Conservation (phyloP, 108 stramenopile genomes). For the Epithemia pelagica region DNA sequence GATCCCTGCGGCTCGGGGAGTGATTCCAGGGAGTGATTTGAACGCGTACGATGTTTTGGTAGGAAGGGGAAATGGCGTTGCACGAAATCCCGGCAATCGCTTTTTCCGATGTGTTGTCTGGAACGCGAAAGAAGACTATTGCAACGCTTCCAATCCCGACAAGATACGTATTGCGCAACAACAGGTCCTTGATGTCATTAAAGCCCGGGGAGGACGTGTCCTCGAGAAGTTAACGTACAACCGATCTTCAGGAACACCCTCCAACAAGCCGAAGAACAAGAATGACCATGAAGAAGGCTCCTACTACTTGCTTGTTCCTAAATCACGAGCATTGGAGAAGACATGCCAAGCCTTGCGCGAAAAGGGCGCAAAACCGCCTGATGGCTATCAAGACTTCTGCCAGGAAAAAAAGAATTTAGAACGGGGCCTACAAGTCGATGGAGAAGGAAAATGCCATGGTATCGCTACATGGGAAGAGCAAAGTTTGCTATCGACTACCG, state of each 20-base stretch:
- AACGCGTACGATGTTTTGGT: constrained; percentile 38
- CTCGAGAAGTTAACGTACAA: neutral
- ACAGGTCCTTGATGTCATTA: neutral
- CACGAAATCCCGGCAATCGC: constrained; percentile 48
- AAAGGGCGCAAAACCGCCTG: neutral
- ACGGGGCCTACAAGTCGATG: too few species aligned
- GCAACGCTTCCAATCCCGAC: neutral
- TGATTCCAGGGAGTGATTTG: neutral
- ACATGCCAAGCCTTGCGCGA: constrained; percentile 5
- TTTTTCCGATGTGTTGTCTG: constrained; percentile 38
- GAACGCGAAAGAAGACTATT: neutral
- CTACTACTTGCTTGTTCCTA: neutral
- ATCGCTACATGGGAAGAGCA: too few species aligned
- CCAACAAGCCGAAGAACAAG: neutral
- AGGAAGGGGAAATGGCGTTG: constrained; percentile 49
- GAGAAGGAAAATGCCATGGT: too few species aligned
- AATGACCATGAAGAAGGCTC: neutral
- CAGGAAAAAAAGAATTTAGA: neutral
- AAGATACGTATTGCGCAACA: neutral
- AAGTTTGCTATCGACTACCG: too few species aligned
- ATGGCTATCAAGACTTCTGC: neutral
- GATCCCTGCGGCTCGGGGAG: neutral
- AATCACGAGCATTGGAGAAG: constrained; percentile 1
- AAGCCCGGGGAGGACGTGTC: neutral
- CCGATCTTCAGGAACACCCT: neutral